Evolutionary conservation across 768 basidiomycete species (phyloP), one percentile per base, ranked within the genome.

Genomic region (Pleurotus tuoliensis): DNA sequence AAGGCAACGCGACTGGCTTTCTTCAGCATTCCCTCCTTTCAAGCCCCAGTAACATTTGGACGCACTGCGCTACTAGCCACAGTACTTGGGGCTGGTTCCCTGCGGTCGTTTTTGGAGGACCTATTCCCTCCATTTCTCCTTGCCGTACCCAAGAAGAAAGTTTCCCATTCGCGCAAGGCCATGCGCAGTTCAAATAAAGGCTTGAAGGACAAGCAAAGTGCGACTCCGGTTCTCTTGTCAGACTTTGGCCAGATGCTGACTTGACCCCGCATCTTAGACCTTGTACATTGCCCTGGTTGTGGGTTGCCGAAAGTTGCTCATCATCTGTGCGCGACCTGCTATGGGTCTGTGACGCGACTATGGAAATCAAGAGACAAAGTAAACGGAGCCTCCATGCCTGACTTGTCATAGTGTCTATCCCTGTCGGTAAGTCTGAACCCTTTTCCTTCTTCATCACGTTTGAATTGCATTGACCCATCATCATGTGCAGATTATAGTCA

Each of bases 121-220:
- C 82, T 97, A 44, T 80, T 98, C 59, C 95, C 95, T 11, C 81
- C 94, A 0, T 85, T 95, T 69, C 75, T 98, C 16, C 82, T 94
- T 43, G 94, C 94, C 22, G 96, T 96, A 1, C 96, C 96, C 22
- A 98, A 98, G 74, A 89, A 88, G 69, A 95, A 95, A 73, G 81
- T 86, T 9, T 94, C 94, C 0, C 94, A 98, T 72, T 94, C 92
- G 18, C 80, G 91, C 51, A 98, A 98, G 71, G 82, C 88, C n/a
- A 96, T 96, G 94, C 81, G 95, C 41, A 86, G 85, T 60, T 89
- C 94, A 13, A 94, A 94, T 71, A 98, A 98, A 71, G 94, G 94
- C 1, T 73, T 97, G 64, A 92, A 94, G 70, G 94, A 98, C 72
- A 95, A 93, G 70, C 86, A 86, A 58, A 94, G 96, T 94, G 65